Conservation (phyloP, 192 early-diverging fungal species). For the Backusella morwellensis region DNA sequence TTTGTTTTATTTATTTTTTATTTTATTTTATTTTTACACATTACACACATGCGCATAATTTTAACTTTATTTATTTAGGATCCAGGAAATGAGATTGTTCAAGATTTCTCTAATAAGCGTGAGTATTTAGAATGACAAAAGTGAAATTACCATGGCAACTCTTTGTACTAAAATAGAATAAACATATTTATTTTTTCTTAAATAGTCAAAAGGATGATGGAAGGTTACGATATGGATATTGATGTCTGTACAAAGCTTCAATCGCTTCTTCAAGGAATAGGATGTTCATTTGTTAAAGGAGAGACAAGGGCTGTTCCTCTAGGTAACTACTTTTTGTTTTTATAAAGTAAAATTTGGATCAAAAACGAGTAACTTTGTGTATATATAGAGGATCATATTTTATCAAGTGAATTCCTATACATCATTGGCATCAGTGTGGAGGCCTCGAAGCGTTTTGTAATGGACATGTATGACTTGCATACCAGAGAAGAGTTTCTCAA, state of each 20-base stretch:
- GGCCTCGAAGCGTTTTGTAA: not conserved
- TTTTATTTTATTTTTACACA: not conserved
- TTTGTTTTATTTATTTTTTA: conserved; percentile 4
- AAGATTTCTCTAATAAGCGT: not conserved
- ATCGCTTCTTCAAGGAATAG: not conserved
- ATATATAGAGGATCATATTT: not conserved
- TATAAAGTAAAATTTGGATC: not conserved
- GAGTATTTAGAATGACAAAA: not conserved
- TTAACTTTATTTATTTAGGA: not conserved
- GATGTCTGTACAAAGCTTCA: not conserved
- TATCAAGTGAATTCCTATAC: conserved; percentile 8
- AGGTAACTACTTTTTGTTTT: not conserved
- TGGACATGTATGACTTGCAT: not conserved
- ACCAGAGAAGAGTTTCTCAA: not conserved
- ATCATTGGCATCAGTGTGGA: not conserved
- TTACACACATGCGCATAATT: not conserved
- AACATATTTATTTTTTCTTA: not conserved
- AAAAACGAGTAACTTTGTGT: not conserved
- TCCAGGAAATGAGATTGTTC: conserved; percentile 15
- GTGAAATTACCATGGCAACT: not conserved
- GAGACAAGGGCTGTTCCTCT: not conserved
- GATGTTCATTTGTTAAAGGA: not conserved
- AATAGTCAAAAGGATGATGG: conserved; percentile 4
- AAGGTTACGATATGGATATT: not conserved
- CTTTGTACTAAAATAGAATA: not conserved